Evolutionary conservation across 495 filamentous ascomycete genomes (phyloP), one percentile per base, ranked within the genome.

Genomic region (Parmelia sp.): DNA sequence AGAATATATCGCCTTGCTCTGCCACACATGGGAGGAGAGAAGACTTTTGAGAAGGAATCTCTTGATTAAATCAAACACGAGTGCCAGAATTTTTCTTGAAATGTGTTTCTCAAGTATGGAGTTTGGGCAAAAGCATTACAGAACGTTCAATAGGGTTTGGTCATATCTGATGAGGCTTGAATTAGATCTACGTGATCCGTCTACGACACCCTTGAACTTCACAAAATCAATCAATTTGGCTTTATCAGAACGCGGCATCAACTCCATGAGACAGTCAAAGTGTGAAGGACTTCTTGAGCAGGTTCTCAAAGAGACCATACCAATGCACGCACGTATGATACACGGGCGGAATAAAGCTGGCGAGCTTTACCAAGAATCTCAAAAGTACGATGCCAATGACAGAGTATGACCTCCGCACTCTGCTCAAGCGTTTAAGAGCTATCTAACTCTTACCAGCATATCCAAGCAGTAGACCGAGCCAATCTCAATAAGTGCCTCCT

Each of bases 261-360:
- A 90, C 70, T 87, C 93, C 39, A 86, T 97, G 77, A 80, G 82
- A 31, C 76, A 88, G 65, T 84, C 90, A 1, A 76, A 82, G 51
- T 80, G 83, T 23, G 72, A 80, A 9, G 81, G 82, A 15, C 80
- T 97, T 33, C 79, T 95, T 57, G 81, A 91, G 1, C 81, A 87
- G 70, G 82, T 97, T 29, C 79, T 93, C 51, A 74, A 74, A 21
- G 83, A 88, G 56, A 90, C 93, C 0, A 90, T 96, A 61, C 95
- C 95, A 9, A 96, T 99, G 90, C 77, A 87, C 65, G 93, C 92
- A 14, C 90, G 94, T n/a, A 97, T 97, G 94, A 94, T 99, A 59
- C 94, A 99, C 71, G 87, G 90, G 29, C 79, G 80, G 65, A 79
- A 78, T n/a, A 71, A 79, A 35, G 74, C 81, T 37, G 89, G 88